Evolutionary conservation across 2,329 filamentous ascomycete species (phyloP).

Genomic region (Epichloe elymi): DNA sequence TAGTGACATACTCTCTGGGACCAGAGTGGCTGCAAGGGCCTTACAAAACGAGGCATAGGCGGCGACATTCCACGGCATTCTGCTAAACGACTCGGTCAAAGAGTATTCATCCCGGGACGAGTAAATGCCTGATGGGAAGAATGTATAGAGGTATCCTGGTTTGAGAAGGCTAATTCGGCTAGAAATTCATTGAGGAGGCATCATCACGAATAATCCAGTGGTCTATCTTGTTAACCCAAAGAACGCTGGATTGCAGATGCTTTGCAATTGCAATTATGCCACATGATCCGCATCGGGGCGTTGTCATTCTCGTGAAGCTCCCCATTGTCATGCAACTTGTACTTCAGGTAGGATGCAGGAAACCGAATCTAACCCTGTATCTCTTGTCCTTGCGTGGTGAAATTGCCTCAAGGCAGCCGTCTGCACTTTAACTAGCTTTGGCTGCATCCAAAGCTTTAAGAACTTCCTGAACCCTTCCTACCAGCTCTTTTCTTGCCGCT

Average conservation of each 20-base stretch:
- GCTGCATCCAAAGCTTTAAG: slow-evolving; percentile 49
- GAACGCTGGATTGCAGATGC: neutral
- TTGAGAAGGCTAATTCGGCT: neutral
- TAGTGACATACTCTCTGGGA: too few relatives aligned
- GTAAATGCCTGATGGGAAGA: neutral
- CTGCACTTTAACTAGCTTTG: slow-evolving; percentile 10
- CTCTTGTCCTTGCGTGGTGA: neutral
- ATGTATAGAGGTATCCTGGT: neutral
- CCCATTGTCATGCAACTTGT: neutral
- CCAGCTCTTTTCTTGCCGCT: slow-evolving; percentile 54
- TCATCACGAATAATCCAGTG: neutral
- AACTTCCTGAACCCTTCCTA: slow-evolving; percentile 56
- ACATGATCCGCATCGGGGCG: neutral
- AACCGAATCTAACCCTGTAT: neutral
- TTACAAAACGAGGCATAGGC: too few relatives aligned
- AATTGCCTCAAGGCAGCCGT: neutral
- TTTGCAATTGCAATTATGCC: neutral
- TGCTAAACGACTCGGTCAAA: neutral
- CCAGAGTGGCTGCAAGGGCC: too few relatives aligned
- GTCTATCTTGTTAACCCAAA: neutral
- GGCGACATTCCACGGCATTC: neutral
- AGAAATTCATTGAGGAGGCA: neutral
- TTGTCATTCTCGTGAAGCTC: neutral
- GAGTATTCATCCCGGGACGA: neutral
- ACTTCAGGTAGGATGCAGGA: neutral